These are phyloP conservation scores for Alnus rubra DNA, from an alignment of 306 rosid genomes.

Conservation along the genomic window DNA sequence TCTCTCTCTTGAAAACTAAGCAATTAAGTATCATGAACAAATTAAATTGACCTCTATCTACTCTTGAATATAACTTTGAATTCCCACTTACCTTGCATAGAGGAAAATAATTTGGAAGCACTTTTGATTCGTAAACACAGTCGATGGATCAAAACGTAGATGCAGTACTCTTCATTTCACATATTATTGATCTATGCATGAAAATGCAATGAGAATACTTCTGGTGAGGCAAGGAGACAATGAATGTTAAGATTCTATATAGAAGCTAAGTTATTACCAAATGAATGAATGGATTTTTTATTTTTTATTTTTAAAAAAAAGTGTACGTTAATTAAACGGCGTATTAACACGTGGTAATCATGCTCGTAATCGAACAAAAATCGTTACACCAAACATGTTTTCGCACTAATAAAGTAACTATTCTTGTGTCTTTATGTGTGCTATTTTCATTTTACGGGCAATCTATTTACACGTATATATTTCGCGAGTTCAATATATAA, in stretches of 20 bases:
- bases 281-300: neutral
- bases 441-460: too few species aligned
- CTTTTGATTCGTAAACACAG: neutral
- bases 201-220: neutral
- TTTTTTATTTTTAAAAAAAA: too few species aligned
- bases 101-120: neutral
- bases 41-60: too few species aligned
- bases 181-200: neutral
- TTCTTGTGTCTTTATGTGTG: too few species aligned
- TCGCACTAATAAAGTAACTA: neutral
- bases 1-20: too few species aligned
- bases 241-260: too few species aligned
- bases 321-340: neutral
- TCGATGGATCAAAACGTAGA: neutral
- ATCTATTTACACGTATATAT: neutral
- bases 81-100: neutral
- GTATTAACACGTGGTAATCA: neutral
- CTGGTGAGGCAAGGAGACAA: neutral
- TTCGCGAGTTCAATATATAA: neutral
- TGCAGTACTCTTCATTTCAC: neutral
- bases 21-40: neutral
- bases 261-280: neutral
- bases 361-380: neutral
- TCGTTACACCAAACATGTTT: neutral
- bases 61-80: neutral